Percentiles rank a stretch among this genome's conserved stretches.
Evolutionary conservation across 2,329 filamentous ascomycete genomes (phyloP).

Genomic region (Microthyrium microscopicum): DNA sequence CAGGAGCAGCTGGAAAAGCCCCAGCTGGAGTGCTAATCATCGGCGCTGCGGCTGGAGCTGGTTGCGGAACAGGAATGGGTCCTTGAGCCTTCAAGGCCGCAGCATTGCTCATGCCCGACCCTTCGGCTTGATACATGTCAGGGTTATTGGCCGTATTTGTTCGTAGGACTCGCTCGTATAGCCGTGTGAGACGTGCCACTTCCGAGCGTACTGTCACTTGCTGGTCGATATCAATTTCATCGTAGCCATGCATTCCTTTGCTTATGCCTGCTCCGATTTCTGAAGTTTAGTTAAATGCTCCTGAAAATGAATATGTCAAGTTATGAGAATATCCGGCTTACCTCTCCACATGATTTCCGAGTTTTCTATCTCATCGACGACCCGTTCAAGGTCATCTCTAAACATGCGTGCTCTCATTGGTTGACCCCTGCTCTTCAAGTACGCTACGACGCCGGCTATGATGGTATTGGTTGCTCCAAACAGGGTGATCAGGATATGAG

Average conservation of each 20-base stretch:
- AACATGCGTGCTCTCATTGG: slow-evolving; percentile 25
- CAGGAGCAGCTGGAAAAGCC: background rate
- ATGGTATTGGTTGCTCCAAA: slow-evolving; percentile 25
- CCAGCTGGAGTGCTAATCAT: background rate
- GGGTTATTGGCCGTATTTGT: slow-evolving; percentile 8
- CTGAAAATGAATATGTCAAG: no score
- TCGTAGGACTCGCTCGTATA: slow-evolving; percentile 8
- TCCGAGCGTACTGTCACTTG: slow-evolving; percentile 23
- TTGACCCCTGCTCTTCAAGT: slow-evolving; percentile 23
- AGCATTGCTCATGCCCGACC: background rate
- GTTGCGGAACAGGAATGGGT: background rate
- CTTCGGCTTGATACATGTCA: slow-evolving; percentile 8
- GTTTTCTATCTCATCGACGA: slow-evolving; percentile 26
- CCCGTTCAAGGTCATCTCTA: slow-evolving; percentile 23
- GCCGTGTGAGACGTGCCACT: slow-evolving; percentile 7
- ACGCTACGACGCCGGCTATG: slow-evolving; percentile 24
- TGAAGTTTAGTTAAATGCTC: no score
- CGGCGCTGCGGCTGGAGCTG: background rate
- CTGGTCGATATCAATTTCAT: slow-evolving; percentile 28
- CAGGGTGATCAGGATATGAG: slow-evolving; percentile 21
- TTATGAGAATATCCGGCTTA: no score
- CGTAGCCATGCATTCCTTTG: slow-evolving; percentile 26
- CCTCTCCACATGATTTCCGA: slow-evolving; percentile 26
- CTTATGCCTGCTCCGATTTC: no score
- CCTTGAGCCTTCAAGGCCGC: slow-evolving; percentile 1